Percentiles rank a stretch among this genome's conserved stretches.
Evolutionary conservation across 1,139 yeast species (phyloP).

Genomic region (Debaryomyces sp.): DNA sequence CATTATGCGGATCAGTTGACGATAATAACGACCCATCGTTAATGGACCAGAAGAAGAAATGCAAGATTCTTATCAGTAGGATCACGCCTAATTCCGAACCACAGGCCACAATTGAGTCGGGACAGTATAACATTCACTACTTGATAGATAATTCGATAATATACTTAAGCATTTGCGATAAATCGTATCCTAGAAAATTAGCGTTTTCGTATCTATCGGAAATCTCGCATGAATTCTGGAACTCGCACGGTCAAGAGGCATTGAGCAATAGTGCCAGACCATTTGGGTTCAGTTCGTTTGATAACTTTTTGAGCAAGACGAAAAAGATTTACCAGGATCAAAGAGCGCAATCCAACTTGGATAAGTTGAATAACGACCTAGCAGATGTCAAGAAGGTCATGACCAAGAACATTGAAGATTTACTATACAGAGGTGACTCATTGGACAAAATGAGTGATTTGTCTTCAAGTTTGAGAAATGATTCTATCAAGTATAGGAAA

Average conservation of each 20-base stretch:
- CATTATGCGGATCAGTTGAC: conserved; percentile 94
- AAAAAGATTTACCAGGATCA: conserved; percentile 88
- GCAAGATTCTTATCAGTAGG: conserved; percentile 75
- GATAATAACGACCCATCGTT: conserved; percentile 64
- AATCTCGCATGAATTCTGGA: conserved; percentile 77
- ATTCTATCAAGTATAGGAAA: conserved; percentile 83
- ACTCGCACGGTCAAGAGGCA: conserved; percentile 77
- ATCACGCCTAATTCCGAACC: conserved; percentile 82
- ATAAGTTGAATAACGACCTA: conserved; percentile 80
- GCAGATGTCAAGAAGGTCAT: conserved; percentile 93
- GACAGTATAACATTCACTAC: conserved; percentile 76
- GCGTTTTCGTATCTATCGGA: conserved; percentile 88
- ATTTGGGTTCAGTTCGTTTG: conserved; percentile 88
- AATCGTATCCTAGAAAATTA: conserved; percentile 81
- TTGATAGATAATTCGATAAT: conserved; percentile 64
- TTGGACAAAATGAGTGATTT: conserved; percentile 91
- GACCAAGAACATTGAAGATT: conserved; percentile 95
- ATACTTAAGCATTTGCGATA: conserved; percentile 76
- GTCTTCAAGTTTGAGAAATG: conserved; percentile 76
- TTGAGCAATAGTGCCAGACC: conserved; percentile 69
- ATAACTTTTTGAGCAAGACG: conserved; percentile 79
- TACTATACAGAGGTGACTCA: conserved; percentile 92
- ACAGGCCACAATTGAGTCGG: conserved; percentile 84
- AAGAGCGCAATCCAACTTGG: conserved; percentile 86
- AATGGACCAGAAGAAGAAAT: conserved; percentile 79